phyloP scores from a whole-genome alignment of 805 yeast genomes.

The Yamadazyma nakazawae region DNA sequence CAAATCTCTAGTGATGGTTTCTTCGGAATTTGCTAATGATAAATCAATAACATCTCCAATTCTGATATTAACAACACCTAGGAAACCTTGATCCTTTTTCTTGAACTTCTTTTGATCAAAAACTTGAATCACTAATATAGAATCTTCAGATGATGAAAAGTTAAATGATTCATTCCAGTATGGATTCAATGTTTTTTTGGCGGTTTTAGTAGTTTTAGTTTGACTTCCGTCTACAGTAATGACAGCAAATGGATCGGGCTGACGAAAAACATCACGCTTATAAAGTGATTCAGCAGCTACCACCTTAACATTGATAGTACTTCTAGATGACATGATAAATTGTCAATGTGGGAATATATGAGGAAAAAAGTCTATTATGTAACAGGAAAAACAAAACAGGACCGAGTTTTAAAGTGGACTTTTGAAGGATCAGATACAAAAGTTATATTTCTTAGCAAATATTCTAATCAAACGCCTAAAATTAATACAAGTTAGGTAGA shows the following conservation, averaged over 20 bases:
- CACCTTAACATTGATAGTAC: constrained; percentile 58
- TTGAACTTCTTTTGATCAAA: constrained; percentile 97
- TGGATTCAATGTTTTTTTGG: constrained; percentile 91
- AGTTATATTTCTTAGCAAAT: background rate
- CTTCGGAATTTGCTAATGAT: constrained; percentile 51
- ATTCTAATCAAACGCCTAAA: background rate
- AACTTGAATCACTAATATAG: constrained; percentile 87
- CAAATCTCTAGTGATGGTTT: constrained; percentile 88
- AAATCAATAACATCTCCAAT: constrained; percentile 85
- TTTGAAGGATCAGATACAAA: background rate
- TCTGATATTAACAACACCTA: constrained; percentile 91
- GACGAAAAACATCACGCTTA: constrained; percentile 91
- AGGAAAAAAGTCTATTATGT: background rate
- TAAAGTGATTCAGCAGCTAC: constrained; percentile 96
- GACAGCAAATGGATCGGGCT: constrained; percentile 98
- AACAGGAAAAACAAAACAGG: background rate
- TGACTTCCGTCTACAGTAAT: constrained; percentile 96
- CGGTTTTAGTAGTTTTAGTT: constrained; percentile 91
- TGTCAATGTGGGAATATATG: background rate
- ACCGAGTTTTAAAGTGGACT: background rate
- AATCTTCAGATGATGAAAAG: constrained; percentile 73
- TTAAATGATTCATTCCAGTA: constrained; percentile 95
- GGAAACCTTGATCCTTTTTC: constrained; percentile 96
- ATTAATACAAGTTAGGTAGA: background rate
- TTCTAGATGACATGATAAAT: constrained; percentile 10